Base-by-base conservation (phyloP, 2,329 filamentous ascomycete genomes). In the Pseudogymnoascus sp. region DNA sequence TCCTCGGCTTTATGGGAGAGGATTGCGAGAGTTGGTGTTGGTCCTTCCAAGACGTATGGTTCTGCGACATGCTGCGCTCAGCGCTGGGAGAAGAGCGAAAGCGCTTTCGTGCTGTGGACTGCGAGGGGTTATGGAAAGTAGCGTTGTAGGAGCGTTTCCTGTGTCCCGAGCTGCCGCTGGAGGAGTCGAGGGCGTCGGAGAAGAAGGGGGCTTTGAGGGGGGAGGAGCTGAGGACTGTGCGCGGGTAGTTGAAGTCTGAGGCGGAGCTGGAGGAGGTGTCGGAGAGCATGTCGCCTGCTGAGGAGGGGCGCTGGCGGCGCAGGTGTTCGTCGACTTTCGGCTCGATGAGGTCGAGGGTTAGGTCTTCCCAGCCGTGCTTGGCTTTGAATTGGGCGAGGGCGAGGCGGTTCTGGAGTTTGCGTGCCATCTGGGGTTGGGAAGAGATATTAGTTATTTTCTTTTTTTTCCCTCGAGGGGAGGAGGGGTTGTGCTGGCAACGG, bases 341-440 rank as follows among this genome's bases (percentile, higher is more conserved):
- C 77, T 96, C 92, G 78, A 96, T 91, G 67, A 83, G 87, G 75
- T 92, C 90, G 73, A 96, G 85, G 67, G 89, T 90, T 75, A 96
- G 84, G 76, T 95, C 90, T 77, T 97, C 90, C 88, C 92, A 96
- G 75, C 93, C 93, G 79, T 96, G 90, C 78, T 96, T 92, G 70
- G 95, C 92, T 80, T 98, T 98, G 84, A 97, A 95, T 77, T 96
- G 95, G 75, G 95, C 95, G 68, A 98, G 86, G 65, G 95, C 93
- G 66, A 99, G 86, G 68, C 93, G 91, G 80, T 96, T 92, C 79
- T 98, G 92, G 63, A 99, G 82, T 73, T 90, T 90, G 75, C 93
- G 85, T 71, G 93, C 95, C 80, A 99, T 96, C 95, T 98, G 74
- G 63, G 41, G 10, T 25, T 48, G 31, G 23, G 23, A 62, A 51